These are phyloP conservation scores for Lasiosphaeria miniovina DNA, from an alignment of 495 filamentous ascomycete species.

Conservation along the genomic window DNA sequence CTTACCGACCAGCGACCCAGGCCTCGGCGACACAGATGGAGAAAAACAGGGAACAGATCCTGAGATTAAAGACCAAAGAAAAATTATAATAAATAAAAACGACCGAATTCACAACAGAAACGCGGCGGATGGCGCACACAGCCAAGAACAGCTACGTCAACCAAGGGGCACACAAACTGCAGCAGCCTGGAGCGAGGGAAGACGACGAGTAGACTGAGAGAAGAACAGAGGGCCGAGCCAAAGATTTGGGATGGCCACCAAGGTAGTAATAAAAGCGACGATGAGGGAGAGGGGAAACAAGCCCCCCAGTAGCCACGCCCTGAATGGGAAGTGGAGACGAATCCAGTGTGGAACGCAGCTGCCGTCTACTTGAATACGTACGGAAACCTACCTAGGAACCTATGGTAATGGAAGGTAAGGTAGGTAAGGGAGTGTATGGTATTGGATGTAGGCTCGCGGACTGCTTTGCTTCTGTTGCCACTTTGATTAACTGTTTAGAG, in stretches of 20 bases:
- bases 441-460: too few species aligned
- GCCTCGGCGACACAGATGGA: neutral
- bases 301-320: too few species aligned
- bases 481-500: too few species aligned
- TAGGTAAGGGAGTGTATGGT: too few species aligned
- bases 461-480: too few species aligned
- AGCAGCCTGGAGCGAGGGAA: slow-evolving; percentile 2
- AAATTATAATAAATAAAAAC: neutral
- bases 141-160: neutral
- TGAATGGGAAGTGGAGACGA: too few species aligned
- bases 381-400: too few species aligned
- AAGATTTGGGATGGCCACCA: neutral
- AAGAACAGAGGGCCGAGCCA: neutral
- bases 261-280: too few species aligned
- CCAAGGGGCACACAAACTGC: slow-evolving; percentile 3
- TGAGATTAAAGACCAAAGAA: neutral
- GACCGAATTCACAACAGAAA: slow-evolving; percentile 2
- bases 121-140: neutral
- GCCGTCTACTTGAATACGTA: too few species aligned
- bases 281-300: too few species aligned
- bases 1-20: neutral
- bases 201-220: neutral
- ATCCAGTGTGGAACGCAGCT: too few species aligned
- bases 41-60: neutral
- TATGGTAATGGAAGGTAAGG: too few species aligned